Evolutionary conservation across 768 basidiomycete species (phyloP), one percentile per base, ranked within the genome.

Genomic region (Phlegmacium glaucopus): DNA sequence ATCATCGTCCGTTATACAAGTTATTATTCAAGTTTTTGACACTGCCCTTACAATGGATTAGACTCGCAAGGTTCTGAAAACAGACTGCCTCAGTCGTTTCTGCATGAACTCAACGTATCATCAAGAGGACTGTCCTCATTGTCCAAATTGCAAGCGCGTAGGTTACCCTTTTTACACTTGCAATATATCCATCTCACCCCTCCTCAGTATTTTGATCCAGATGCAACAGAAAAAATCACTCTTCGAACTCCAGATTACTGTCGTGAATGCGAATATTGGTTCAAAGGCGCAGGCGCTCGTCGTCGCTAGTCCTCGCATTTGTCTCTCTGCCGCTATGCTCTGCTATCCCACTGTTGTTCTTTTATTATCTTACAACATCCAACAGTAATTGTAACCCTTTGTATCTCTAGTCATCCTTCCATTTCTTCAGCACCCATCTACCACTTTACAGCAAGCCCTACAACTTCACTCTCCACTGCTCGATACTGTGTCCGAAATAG

Each of bases 381-480:
- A 44, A 45, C 38, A 46, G 27, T 34, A 18, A 42, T 27, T 44
- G 55, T 52, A 30, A 36, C 44, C 25, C 42, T 15, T 36, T 53
- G 39, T 45, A 44, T 39, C 44, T 37, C 15, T 37, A 39, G 38
- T 39, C 30, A 35, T 26, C 37, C 37, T 54, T 38, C 29, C 49
- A 25, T 48, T 47, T 16, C 41, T 42, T 35, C 47, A 45, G 27
- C 44, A 26, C 34, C 13, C 43, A 34, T 56, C 57, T 62, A 88
- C 86, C 87, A 88, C 53, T 86, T 83, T 4, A 89, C 87, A 6
- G 82, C 80, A 34, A 87, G 64, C 16, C 89, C 90, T 32, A 86
- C 68, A 16, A 90, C 82, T 56, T 93, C 90, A 66, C 83, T 90
- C 66, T 89, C 89, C 2, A 96, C 91, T 22, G 88, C 88, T 49